Evolutionary conservation across 305 asterid species (phyloP).

Genomic region (Rubia tinctorum): DNA sequence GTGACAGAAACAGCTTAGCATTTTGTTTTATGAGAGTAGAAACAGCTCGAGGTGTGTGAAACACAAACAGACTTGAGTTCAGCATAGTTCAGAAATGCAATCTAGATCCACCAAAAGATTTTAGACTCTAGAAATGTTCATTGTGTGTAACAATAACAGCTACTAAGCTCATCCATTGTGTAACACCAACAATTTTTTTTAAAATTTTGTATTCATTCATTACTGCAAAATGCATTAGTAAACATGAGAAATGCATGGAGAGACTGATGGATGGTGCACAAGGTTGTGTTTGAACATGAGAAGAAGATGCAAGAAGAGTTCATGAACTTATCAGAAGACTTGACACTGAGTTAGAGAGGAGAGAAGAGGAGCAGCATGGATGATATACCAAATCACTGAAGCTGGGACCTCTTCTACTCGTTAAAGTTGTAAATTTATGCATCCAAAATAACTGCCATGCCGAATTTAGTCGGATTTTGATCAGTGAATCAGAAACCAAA

Average conservation of each 20-base stretch:
- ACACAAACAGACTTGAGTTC: background rate
- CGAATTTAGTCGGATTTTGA: background rate
- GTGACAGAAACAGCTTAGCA: background rate
- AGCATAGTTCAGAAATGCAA: background rate
- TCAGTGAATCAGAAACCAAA: background rate
- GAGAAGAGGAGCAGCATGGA: background rate
- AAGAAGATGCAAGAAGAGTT: background rate
- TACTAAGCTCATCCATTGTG: background rate
- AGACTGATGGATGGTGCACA: background rate
- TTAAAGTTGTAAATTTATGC: background rate
- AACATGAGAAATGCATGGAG: background rate
- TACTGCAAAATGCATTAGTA: background rate
- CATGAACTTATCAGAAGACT: background rate
- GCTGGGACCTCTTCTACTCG: background rate
- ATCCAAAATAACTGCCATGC: background rate
- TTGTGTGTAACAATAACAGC: background rate
- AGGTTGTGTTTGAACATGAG: background rate
- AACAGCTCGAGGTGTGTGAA: background rate
- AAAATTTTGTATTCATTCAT: background rate
- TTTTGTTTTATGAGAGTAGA: background rate
- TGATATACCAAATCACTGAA: background rate
- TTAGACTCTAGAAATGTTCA: background rate
- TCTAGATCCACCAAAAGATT: background rate
- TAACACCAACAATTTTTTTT: background rate
- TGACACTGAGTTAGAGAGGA: background rate